These are phyloP conservation scores for Voacanga thouarsii DNA, from an alignment of 257 asterid species.

Conservation along the genomic window DNA sequence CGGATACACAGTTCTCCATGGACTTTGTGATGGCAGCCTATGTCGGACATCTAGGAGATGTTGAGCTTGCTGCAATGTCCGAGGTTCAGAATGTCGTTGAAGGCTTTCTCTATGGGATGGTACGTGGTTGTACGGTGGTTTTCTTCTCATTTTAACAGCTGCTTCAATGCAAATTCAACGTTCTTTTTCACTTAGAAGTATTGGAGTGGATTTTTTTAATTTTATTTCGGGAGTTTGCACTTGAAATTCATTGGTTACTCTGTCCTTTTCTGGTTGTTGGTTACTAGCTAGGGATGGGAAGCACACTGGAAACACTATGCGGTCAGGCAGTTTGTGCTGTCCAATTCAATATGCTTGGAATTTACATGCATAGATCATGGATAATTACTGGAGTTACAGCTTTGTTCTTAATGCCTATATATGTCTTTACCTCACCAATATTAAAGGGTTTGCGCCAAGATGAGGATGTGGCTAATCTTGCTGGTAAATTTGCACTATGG, in stretches of 20 bases:
- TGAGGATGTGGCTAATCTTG: constrained; percentile 20
- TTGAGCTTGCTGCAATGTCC: constrained; percentile 38
- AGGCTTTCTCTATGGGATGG: constrained; percentile 35
- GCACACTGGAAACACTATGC: constrained; percentile 36
- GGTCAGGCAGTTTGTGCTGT: constrained; percentile 43
- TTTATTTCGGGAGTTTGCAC: neutral
- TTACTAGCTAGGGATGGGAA: constrained; percentile 37
- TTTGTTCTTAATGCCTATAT: constrained; percentile 23
- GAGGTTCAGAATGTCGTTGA: constrained; percentile 29
- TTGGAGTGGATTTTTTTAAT: no score
- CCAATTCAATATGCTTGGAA: constrained; percentile 28
- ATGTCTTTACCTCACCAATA: constrained; percentile 15
- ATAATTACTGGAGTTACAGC: constrained; percentile 16
- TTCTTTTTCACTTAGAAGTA: no score
- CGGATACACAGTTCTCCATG: constrained; percentile 29
- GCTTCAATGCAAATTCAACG: neutral
- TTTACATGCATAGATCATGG: constrained; percentile 38
- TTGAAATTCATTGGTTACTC: neutral
- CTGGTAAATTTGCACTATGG: constrained; percentile 27
- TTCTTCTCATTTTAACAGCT: no score
- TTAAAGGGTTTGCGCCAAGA: constrained; percentile 21
- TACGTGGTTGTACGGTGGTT: no score
- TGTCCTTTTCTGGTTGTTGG: neutral
- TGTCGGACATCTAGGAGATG: constrained; percentile 32
- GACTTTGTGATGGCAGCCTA: constrained; percentile 27